These are phyloP conservation scores for Metschnikowia similis DNA, from an alignment of 805 yeast genomes.

Conservation along the genomic window DNA sequence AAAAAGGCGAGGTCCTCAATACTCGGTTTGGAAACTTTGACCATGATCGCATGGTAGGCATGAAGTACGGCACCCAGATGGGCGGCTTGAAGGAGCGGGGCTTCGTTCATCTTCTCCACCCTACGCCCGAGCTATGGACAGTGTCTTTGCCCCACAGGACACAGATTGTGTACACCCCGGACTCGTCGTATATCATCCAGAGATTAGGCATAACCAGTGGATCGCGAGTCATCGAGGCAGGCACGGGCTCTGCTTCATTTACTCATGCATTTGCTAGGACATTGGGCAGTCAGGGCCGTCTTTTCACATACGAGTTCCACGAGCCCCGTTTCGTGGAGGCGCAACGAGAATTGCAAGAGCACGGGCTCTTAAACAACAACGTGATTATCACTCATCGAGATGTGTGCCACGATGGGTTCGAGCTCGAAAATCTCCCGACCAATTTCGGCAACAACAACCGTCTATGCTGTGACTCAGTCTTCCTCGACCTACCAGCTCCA, in stretches of 20 bases:
- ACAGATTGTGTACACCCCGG: slow-evolving; percentile 95
- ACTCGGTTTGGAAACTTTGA: slow-evolving; percentile 88
- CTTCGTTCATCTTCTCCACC: slow-evolving; percentile 81
- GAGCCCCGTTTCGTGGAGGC: slow-evolving; percentile 81
- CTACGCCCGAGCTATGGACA: slow-evolving; percentile 96
- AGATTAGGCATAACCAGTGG: slow-evolving; percentile 71
- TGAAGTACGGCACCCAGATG: slow-evolving; percentile 80
- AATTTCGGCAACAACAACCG: slow-evolving; percentile 18
- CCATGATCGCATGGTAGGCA: slow-evolving; percentile 80
- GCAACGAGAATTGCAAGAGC: slow-evolving; percentile 65
- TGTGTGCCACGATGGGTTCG: slow-evolving; percentile 86
- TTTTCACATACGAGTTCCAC: slow-evolving; percentile 90
- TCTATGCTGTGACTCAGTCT: slow-evolving; percentile 68
- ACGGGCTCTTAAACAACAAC: slow-evolving; percentile 50
- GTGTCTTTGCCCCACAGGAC: slow-evolving; percentile 95
- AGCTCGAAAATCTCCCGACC: slow-evolving; percentile 36
- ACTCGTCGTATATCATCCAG: slow-evolving; percentile 85
- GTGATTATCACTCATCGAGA: slow-evolving; percentile 83
- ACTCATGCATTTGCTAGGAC: slow-evolving; percentile 90
- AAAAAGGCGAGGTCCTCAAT: slow-evolving; percentile 58
- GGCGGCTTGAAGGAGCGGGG: slow-evolving; percentile 73
- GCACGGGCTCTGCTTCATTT: slow-evolving; percentile 96
- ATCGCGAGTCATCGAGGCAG: slow-evolving; percentile 86
- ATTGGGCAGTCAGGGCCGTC: slow-evolving; percentile 52
- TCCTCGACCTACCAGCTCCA: slow-evolving; percentile 92